Percentiles rank a stretch among this genome's conserved stretches.
phyloP scores from a whole-genome alignment of 2,329 filamentous ascomycete genomes.

The Aspergillus fischeri region DNA sequence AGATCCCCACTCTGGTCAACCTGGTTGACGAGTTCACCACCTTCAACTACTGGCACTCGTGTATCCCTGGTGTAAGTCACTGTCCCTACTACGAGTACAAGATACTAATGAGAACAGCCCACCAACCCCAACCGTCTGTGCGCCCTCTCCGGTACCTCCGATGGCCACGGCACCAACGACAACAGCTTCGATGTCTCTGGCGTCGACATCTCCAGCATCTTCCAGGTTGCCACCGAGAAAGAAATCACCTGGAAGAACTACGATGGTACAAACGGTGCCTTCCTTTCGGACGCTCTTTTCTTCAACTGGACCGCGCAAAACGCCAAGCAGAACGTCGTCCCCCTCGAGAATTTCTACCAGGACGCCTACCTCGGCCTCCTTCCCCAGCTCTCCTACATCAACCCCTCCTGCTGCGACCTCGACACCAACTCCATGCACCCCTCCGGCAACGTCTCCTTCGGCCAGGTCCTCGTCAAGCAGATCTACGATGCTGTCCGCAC shows the following conservation, averaged over 20 bases:
- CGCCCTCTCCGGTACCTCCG: slow-evolving; percentile 23
- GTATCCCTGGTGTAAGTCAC: slow-evolving; percentile 34
- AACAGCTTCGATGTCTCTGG: slow-evolving; percentile 11
- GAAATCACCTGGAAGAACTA: slow-evolving; percentile 31
- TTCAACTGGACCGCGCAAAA: slow-evolving; percentile 24
- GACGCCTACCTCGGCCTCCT: slow-evolving; percentile 30
- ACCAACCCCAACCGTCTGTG: slow-evolving; percentile 40
- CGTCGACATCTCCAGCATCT: slow-evolving; percentile 29
- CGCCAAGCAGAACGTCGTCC: not conserved
- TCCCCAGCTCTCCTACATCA: slow-evolving; percentile 33
- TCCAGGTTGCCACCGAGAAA: slow-evolving; percentile 30
- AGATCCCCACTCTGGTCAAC: slow-evolving; percentile 37
- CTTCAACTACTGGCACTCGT: slow-evolving; percentile 43
- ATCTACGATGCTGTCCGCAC: slow-evolving; percentile 35
- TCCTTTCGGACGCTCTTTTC: slow-evolving; percentile 22
- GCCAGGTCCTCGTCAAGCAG: slow-evolving; percentile 34
- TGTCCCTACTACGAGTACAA: not conserved
- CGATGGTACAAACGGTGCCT: slow-evolving; percentile 15
- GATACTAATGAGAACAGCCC: slow-evolving; percentile 23
- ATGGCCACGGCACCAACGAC: slow-evolving; percentile 27
- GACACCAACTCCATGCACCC: slow-evolving; percentile 27
- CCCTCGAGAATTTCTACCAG: slow-evolving; percentile 16
- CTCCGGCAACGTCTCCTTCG: slow-evolving; percentile 31
- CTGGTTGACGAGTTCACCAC: slow-evolving; percentile 37
- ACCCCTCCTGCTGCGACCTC: slow-evolving; percentile 39